Evolutionary conservation across 768 basidiomycete species (phyloP), one percentile per base, ranked within the genome.

Genomic region (Suillus discolor): DNA sequence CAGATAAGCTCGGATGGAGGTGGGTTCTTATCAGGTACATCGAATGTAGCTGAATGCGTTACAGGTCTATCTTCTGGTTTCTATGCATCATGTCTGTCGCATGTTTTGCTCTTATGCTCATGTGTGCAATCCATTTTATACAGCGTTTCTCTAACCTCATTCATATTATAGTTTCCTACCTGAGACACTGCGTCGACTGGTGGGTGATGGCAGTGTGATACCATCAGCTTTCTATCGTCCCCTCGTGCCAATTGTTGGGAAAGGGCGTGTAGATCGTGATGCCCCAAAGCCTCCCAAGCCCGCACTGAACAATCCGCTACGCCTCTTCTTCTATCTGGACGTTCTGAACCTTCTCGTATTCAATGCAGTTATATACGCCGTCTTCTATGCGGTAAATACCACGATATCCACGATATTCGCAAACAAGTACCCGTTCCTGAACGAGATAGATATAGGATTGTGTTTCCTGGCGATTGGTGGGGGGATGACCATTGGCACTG

Each of bases 381-480:
- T 89, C 7, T 86, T 87, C 66, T 79, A 85, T 79, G 73, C 76
- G 68, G 70, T 85, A 76, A 73, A 77, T 63, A 70, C 80, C 63
- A 81, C 80, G 25, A 71, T 79, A 79, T 77, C 89, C 72, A 80
- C 87, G 69, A 70, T 90, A 71, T 78, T 83, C 83, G 76, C 79
- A 66, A 63, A 73, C 9, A 74, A 71, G 38, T 96, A 84, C 79
- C 83, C 81, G 9, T 82, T 70, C 66, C 77, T 86, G 57, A 77
- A 71, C 66, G 81, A 82, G 69, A 77, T 82, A 11, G 78, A 85
- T 34, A 79, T 92, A 39, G 94, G 94, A 3, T 76, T 96, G 6
- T 94, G 91, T 74, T 96, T 89, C 78, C 78, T 95, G 62, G 85
- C 88, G 1, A 84, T 90, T 61, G 94, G 93, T 2, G 84, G 86